Percentiles rank a stretch among this genome's conserved stretches.
phyloP scores from a whole-genome alignment of 1,139 yeast genomes.

The Hansenula lynferdii region DNA sequence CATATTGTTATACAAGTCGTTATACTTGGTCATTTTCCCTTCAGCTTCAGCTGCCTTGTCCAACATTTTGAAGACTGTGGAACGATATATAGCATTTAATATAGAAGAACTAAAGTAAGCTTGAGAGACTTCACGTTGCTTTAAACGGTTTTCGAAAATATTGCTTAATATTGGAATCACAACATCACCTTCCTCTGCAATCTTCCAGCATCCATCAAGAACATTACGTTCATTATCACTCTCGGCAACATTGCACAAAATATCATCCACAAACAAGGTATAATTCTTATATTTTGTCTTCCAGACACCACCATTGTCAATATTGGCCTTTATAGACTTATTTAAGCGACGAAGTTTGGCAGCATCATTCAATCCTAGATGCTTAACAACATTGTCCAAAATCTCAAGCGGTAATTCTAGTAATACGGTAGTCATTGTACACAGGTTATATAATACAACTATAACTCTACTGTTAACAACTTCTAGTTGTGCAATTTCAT shows the following conservation, averaged over 20 bases:
- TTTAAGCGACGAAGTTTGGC: background rate
- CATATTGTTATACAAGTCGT: background rate
- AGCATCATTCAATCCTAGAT: too few relatives aligned
- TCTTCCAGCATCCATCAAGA: background rate
- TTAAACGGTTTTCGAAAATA: background rate
- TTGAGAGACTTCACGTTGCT: background rate
- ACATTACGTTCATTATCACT: background rate
- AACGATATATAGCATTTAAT: background rate
- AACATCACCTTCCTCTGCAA: background rate
- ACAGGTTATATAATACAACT: too few relatives aligned
- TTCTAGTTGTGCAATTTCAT: too few relatives aligned
- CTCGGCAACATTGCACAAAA: background rate
- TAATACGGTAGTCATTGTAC: too few relatives aligned
- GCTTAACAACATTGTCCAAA: too few relatives aligned
- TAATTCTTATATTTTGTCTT: background rate
- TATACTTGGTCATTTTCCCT: background rate
- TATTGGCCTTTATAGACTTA: background rate
- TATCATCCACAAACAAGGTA: background rate
- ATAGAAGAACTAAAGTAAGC: background rate
- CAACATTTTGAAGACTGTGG: background rate
- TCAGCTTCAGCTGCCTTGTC: background rate
- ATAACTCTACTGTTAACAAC: too few relatives aligned
- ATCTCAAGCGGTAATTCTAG: too few relatives aligned
- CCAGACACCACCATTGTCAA: background rate
- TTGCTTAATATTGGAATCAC: background rate